Evolutionary conservation across 1,139 yeast genomes (phyloP).

Genomic region (Geotrichum reessii): DNA sequence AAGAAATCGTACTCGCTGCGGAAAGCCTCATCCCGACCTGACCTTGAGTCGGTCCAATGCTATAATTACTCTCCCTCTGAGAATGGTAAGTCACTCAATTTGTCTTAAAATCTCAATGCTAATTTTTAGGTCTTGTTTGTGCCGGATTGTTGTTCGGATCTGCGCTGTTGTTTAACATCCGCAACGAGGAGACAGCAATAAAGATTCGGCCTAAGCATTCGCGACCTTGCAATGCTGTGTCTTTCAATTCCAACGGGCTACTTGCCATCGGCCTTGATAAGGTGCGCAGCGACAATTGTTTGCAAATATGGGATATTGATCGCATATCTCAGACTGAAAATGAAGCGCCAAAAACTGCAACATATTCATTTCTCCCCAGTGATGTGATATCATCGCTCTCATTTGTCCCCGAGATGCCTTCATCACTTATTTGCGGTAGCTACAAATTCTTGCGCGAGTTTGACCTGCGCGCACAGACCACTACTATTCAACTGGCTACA

Average conservation of each 20-base stretch:
- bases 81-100: conserved; percentile 39
- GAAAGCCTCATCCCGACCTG: conserved; percentile 43
- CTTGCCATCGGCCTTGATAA: conserved; percentile 79
- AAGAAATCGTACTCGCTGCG: conserved; percentile 20
- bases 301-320: conserved; percentile 78
- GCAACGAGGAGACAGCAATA: conserved; percentile 41
- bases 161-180: conserved; percentile 58
- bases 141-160: conserved; percentile 72
- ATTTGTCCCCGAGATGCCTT: conserved; percentile 58
- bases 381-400: conserved; percentile 67
- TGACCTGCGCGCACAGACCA: conserved; percentile 61
- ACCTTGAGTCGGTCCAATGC: conserved; percentile 69
- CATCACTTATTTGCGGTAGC: conserved; percentile 63
- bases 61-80: conserved; percentile 55
- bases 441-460: conserved; percentile 73
- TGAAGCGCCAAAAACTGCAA: conserved; percentile 37
- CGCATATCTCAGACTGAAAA: conserved; percentile 30
- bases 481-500: conserved; percentile 66
- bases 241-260: conserved; percentile 60
- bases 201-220: conserved; percentile 58
- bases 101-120: not conserved
- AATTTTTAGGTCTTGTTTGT: conserved; percentile 43
- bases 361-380: conserved; percentile 58
- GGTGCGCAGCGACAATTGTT: conserved; percentile 68
- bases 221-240: conserved; percentile 68